Conservation (phyloP, 2,329 filamentous ascomycete genomes). For the Xylaria digitata region DNA sequence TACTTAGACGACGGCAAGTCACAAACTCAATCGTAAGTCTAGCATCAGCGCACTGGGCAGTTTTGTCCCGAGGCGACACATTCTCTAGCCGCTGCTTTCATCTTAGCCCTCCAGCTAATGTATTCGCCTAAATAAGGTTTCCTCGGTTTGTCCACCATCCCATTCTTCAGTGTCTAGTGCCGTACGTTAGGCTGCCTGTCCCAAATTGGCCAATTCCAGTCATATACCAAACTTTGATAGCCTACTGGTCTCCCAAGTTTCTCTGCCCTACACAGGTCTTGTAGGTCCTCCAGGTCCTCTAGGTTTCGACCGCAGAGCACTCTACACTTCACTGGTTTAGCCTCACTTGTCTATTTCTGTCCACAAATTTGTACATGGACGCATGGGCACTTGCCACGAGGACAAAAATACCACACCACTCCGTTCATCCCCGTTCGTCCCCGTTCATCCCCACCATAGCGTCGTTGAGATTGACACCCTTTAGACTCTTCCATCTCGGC, state of each 20-base stretch:
- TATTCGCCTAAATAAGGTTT: constrained; percentile 21
- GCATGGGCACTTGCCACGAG: background rate
- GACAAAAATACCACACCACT: background rate
- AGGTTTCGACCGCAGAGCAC: background rate
- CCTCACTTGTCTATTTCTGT: background rate
- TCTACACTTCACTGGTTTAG: background rate
- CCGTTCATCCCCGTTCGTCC: too few relatives aligned
- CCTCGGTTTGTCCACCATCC: constrained; percentile 2
- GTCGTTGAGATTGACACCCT: background rate
- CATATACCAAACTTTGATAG: background rate
- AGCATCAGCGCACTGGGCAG: constrained; percentile 9
- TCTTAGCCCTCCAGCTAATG: constrained; percentile 20
- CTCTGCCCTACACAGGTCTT: background rate
- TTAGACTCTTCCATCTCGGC: background rate
- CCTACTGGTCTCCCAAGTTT: background rate
- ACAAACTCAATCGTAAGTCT: constrained; percentile 34
- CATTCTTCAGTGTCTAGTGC: constrained; percentile 3
- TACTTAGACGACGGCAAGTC: constrained; percentile 18
- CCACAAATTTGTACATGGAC: background rate
- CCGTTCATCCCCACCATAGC: background rate
- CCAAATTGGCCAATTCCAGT: background rate
- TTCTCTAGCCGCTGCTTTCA: constrained; percentile 17
- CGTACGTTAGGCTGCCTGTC: background rate
- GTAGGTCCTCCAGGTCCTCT: background rate
- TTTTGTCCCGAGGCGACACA: background rate